Percentiles rank a stretch among this genome's conserved stretches.
Conservation (phyloP, 2,329 filamentous ascomycete species). For the Nannizziopsis arthrosporioides region DNA sequence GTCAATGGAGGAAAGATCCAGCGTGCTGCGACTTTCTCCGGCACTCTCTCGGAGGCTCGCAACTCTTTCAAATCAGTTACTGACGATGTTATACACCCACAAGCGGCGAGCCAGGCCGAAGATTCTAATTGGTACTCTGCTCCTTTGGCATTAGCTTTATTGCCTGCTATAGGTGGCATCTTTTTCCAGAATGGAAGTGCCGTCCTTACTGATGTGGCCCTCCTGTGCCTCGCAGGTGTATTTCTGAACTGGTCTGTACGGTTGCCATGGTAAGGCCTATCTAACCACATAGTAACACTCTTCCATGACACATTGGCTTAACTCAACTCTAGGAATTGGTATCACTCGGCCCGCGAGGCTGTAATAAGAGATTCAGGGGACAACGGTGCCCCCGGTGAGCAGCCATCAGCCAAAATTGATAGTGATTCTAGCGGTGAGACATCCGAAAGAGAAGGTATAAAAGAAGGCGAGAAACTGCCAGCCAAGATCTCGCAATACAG, state of each 20-base stretch:
- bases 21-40: conserved; percentile 67
- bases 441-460: not conserved
- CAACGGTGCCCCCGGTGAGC: conserved; percentile 17
- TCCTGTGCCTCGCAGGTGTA: conserved; percentile 66
- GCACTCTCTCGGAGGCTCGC: conserved; percentile 58
- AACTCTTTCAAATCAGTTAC: conserved; percentile 54
- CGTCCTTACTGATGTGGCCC: conserved; percentile 71
- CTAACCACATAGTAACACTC: not conserved
- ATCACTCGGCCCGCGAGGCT: conserved; percentile 56
- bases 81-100: conserved; percentile 55
- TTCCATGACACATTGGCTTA: not conserved
- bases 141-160: conserved; percentile 70
- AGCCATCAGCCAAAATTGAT: conserved; percentile 22
- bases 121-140: conserved; percentile 63
- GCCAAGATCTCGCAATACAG: conserved; percentile 6
- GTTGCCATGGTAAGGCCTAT: conserved; percentile 60
- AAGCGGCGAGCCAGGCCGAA: conserved; percentile 40
- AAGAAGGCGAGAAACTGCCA: conserved; percentile 13
- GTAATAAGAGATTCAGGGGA: conserved; percentile 41
- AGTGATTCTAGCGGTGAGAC: conserved; percentile 15
- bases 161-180: conserved; percentile 75
- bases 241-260: conserved; percentile 90
- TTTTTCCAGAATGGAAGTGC: conserved; percentile 75
- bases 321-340: conserved; percentile 51
- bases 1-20: conserved; percentile 37